phyloP scores from a whole-genome alignment of 2,329 filamentous ascomycete genomes.

The Talaromyces verruculosus region DNA sequence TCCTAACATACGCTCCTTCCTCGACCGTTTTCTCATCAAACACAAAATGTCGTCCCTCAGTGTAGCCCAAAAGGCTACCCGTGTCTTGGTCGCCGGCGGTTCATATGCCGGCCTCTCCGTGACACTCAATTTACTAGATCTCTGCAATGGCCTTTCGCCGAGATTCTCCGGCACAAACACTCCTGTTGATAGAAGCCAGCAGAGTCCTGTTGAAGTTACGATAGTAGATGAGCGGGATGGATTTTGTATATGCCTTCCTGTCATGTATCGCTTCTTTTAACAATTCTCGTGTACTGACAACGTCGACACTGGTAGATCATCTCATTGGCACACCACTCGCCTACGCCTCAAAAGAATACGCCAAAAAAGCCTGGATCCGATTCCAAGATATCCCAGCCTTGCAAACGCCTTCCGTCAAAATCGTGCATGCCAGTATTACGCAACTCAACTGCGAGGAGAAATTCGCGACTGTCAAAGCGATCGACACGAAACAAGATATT shows the following conservation, averaged over 20 bases:
- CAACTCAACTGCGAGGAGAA: slow-evolving; percentile 51
- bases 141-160: slow-evolving; percentile 55
- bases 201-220: slow-evolving; percentile 65
- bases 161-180: slow-evolving; percentile 8
- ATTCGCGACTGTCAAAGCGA: slow-evolving; percentile 1
- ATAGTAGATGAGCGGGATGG: slow-evolving; percentile 79
- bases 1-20: background rate
- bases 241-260: slow-evolving; percentile 58
- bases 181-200: slow-evolving; percentile 31
- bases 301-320: slow-evolving; percentile 45
- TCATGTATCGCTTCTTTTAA: background rate
- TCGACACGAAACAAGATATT: background rate
- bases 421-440: slow-evolving; percentile 65
- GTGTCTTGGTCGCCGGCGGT: slow-evolving; percentile 67
- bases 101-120: slow-evolving; percentile 70
- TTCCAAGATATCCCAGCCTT: slow-evolving; percentile 67
- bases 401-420: slow-evolving; percentile 60
- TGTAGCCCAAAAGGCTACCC: slow-evolving; percentile 25
- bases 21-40: background rate
- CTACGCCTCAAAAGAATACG: slow-evolving; percentile 59
- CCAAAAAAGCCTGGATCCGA: slow-evolving; percentile 68
- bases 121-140: slow-evolving; percentile 66
- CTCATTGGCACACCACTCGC: slow-evolving; percentile 71
- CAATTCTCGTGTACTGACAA: background rate
- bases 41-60: slow-evolving; percentile 8